These are phyloP conservation scores for Psilocybe cubensis DNA, from an alignment of 768 basidiomycete genomes.

Conservation along the genomic window DNA sequence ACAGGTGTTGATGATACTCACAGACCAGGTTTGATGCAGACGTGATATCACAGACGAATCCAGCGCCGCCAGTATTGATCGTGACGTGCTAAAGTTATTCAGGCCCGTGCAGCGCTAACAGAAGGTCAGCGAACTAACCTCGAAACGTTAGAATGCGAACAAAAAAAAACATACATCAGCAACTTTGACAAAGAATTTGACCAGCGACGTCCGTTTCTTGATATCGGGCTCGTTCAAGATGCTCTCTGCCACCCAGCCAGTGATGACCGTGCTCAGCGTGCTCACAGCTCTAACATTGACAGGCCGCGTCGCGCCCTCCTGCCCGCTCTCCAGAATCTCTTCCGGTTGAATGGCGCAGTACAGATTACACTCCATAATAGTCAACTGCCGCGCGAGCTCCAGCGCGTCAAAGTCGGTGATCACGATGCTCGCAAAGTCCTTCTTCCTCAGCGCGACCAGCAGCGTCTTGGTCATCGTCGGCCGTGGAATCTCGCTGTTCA, in stretches of 20 bases:
- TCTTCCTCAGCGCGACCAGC: slow-evolving; percentile 66
- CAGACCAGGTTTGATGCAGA: slow-evolving; percentile 91
- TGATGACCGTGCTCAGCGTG: slow-evolving; percentile 88
- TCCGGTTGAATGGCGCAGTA: slow-evolving; percentile 88
- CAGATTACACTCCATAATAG: slow-evolving; percentile 88
- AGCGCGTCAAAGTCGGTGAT: slow-evolving; percentile 93
- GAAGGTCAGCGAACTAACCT: slow-evolving; percentile 5
- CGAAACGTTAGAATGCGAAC: slow-evolving; percentile 9
- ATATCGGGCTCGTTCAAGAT: slow-evolving; percentile 90
- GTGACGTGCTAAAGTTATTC: slow-evolving; percentile 90
- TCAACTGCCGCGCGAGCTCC: slow-evolving; percentile 92
- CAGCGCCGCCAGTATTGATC: slow-evolving; percentile 91
- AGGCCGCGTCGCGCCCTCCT: slow-evolving; percentile 65
- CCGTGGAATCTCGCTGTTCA: slow-evolving; percentile 75
- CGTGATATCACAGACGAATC: slow-evolving; percentile 95
- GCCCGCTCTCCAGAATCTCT: slow-evolving; percentile 85
- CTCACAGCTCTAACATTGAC: slow-evolving; percentile 83
- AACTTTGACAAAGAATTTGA: slow-evolving; percentile 95
- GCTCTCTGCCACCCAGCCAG: slow-evolving; percentile 95
- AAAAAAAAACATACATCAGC: slow-evolving; percentile 67
- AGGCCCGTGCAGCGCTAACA: slow-evolving; percentile 81
- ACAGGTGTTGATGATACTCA: slow-evolving; percentile 42
- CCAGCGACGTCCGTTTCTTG: slow-evolving; percentile 75
- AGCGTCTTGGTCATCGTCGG: slow-evolving; percentile 86
- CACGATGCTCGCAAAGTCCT: slow-evolving; percentile 60